phyloP scores from a whole-genome alignment of 192 early-diverging fungal species.

The Gryganskiella cystojenkinii region DNA sequence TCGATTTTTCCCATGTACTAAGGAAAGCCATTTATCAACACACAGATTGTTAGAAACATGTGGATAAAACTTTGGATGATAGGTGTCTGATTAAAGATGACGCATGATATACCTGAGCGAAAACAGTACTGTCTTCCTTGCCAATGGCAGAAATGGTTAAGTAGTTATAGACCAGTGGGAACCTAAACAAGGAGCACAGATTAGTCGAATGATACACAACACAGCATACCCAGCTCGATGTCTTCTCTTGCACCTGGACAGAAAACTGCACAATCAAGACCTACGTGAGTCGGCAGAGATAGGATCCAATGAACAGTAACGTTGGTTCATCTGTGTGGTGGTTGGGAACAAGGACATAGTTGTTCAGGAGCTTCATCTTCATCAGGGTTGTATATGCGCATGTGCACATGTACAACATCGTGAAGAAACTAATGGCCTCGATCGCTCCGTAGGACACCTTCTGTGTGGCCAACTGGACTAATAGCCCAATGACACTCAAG shows the following conservation, averaged over 20 bases:
- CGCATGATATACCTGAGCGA: slow-evolving; percentile 40
- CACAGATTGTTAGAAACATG: too few species aligned
- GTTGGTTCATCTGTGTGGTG: slow-evolving; percentile 94
- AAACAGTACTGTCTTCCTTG: slow-evolving; percentile 62
- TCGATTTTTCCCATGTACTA: slow-evolving; percentile 86
- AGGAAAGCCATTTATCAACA: too few species aligned
- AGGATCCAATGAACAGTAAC: slow-evolving; percentile 92
- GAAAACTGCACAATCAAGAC: slow-evolving; percentile 2
- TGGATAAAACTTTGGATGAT: too few species aligned
- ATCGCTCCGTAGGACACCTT: slow-evolving; percentile 67
- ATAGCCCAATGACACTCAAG: slow-evolving; percentile 80
- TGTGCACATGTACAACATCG: slow-evolving; percentile 91
- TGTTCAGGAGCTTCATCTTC: slow-evolving; percentile 88
- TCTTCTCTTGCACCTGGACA: background rate
- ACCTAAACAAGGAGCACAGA: slow-evolving; percentile 14
- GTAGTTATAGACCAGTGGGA: slow-evolving; percentile 96
- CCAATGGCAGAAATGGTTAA: slow-evolving; percentile 73
- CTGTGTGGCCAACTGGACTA: slow-evolving; percentile 57
- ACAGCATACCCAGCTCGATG: background rate
- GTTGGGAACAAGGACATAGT: slow-evolving; percentile 89
- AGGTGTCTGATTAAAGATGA: background rate
- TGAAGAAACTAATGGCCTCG: slow-evolving; percentile 77
- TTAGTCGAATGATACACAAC: background rate
- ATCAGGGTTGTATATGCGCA: slow-evolving; percentile 94
- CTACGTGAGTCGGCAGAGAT: slow-evolving; percentile 85